Evolutionary conservation across 179 eudicot genomes (phyloP).

Genomic region (Monotropa hypopitys): DNA sequence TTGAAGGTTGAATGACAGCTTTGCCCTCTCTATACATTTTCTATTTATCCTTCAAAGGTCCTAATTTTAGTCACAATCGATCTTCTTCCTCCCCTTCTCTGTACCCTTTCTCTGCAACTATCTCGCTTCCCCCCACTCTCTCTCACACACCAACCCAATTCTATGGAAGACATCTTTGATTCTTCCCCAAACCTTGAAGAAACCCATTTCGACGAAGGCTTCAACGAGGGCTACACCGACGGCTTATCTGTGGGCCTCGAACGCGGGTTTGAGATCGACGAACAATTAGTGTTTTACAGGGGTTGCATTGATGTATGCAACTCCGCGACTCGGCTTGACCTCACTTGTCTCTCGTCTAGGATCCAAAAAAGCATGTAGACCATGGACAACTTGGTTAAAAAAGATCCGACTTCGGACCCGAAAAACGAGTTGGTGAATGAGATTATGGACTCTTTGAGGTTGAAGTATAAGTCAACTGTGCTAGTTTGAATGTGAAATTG

Average conservation of each 20-base stretch:
- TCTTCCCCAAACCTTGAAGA: conserved; percentile 36
- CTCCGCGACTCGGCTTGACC: conserved; percentile 43
- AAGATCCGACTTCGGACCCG: conserved; percentile 47
- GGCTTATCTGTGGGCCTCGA: conserved; percentile 66
- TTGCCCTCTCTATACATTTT: too few species aligned
- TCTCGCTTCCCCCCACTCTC: background rate
- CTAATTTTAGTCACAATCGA: too few species aligned
- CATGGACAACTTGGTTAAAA: conserved; percentile 40
- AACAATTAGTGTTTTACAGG: conserved; percentile 63
- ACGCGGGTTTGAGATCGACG: conserved; percentile 51
- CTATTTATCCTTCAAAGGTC: too few species aligned
- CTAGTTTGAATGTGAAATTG: conserved; percentile 59
- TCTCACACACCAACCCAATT: background rate
- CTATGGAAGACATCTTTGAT: conserved; percentile 34
- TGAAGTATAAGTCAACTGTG: conserved; percentile 64
- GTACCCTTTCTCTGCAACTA: background rate
- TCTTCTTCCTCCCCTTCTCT: too few species aligned
- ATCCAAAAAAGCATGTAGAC: conserved; percentile 41
- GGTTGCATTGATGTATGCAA: conserved; percentile 33
- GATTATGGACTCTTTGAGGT: conserved; percentile 38
- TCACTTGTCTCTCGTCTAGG: conserved; percentile 38
- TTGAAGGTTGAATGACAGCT: too few species aligned
- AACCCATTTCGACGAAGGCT: conserved; percentile 49
- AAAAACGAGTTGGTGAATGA: conserved; percentile 58
- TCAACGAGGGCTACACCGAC: conserved; percentile 47